Evolutionary conservation across 352 stramenopile genomes (phyloP), one percentile per base, ranked within the genome.

Genomic region (Aphanomyces invadans): DNA sequence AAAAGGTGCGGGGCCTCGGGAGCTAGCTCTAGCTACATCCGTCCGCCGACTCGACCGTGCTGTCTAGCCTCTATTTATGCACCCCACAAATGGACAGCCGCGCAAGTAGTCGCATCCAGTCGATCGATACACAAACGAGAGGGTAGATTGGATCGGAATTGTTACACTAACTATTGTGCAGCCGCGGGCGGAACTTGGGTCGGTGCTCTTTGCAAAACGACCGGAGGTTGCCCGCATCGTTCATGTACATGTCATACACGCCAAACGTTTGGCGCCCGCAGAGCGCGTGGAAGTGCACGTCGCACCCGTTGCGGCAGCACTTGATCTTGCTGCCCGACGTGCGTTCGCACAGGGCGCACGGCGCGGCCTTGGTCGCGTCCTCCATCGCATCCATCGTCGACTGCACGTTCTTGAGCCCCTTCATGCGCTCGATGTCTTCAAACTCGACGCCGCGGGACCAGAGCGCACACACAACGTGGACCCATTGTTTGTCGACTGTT

Each of bases 191-290:
- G 33, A 57, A 57, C 60, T 60, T 67, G 46, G 52, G 62, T 12
- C 62, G 86, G 60, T 95, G 86, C 59, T 84, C 86, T 42, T 83
- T 75, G 59, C 86, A 95, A 70, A 85, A 95, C 44, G 86, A 81
- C 29, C 85, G 82, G 62, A 95, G 73, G 59, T 90, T 82, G 36
- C 86, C 86, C 49, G 76, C 72, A 64, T 93, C 84, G 77, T 89
- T 95, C 86, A 95, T 95, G 80, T 85, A 95, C 86, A 95, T 95
- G 75, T 95, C 86, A 73, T 86, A 93, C 44, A 76, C 65, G 21
- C 83, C 84, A 66, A 76, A 83, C 61, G 73, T 89, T 65, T 95
- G 84, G 59, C 84, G 86, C 26, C 86, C 86, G 73, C 86, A 95
- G 4, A 93, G 73, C 31, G 86, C 84, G 63, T 95, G 86, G 67